Evolutionary conservation across 257 asterid species (phyloP).

Genomic region (Plantago ovata): DNA sequence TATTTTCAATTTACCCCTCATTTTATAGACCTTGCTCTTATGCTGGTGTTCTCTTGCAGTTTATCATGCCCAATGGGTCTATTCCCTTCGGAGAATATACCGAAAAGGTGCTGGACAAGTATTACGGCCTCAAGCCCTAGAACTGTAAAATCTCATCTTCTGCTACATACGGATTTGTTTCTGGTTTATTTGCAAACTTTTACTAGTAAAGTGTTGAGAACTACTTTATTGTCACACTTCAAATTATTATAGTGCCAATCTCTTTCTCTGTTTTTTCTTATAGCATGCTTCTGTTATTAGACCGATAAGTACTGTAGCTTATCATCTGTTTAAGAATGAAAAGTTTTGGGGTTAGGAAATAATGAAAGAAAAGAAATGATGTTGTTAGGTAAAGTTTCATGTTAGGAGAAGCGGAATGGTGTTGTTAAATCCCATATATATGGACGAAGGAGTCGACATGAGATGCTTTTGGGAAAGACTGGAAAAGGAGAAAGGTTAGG

Average conservation of each 20-base stretch:
- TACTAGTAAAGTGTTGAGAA: too few relatives aligned
- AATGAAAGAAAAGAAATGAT: background rate
- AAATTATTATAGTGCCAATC: too few relatives aligned
- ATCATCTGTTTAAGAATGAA: background rate
- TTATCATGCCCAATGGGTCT: conserved; percentile 48
- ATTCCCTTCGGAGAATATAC: conserved; percentile 89
- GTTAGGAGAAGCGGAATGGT: background rate
- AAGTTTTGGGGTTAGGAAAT: conserved; percentile 12
- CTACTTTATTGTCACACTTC: too few relatives aligned
- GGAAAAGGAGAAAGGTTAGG: background rate
- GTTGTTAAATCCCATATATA: background rate
- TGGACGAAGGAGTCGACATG: background rate
- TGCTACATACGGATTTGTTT: background rate
- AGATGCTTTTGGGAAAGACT: conserved; percentile 1
- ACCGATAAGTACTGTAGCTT: too few relatives aligned
- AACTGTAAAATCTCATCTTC: conserved; percentile 10
- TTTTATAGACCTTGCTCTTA: background rate
- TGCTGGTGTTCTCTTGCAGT: conserved; percentile 28
- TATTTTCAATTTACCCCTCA: background rate
- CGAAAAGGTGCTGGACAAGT: conserved; percentile 81
- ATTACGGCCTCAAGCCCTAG: conserved; percentile 49
- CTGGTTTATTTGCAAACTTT: too few relatives aligned
- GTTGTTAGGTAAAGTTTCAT: too few relatives aligned
- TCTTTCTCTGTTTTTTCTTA: too few relatives aligned
- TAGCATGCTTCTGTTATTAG: too few relatives aligned